A percentile compares a stretch with the other conserved stretches of the same genome.
These are phyloP conservation scores for Myxozyma sirexii DNA, from an alignment of 805 yeast species.

Conservation along the genomic window DNA sequence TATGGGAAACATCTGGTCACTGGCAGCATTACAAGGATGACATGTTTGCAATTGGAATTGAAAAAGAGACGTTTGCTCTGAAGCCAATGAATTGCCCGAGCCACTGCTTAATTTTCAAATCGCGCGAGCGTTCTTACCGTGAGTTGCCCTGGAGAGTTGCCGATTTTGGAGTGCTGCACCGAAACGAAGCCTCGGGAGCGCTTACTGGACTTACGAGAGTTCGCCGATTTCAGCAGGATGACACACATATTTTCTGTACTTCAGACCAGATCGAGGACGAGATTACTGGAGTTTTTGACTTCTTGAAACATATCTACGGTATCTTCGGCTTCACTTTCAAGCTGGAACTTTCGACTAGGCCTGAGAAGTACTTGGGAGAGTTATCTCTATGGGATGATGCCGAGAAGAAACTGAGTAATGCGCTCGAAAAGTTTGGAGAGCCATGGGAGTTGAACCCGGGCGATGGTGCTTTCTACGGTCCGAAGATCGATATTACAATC, in stretches of 20 bases:
- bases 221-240: conserved; percentile 95
- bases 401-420: conserved; percentile 63
- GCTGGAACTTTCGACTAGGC: conserved; percentile 82
- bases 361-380: conserved; percentile 76
- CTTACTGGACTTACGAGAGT: conserved; percentile 90
- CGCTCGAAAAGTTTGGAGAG: conserved; percentile 58
- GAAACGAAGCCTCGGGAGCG: conserved; percentile 95
- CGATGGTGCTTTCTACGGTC: conserved; percentile 84
- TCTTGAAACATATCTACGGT: conserved; percentile 74
- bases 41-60: conserved; percentile 96
- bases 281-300: conserved; percentile 67
- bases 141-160: conserved; percentile 85
- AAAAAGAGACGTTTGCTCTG: conserved; percentile 90
- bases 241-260: conserved; percentile 93
- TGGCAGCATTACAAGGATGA: conserved; percentile 98
- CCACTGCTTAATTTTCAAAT: conserved; percentile 80
- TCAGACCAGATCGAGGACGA: conserved; percentile 74
- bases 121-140: conserved; percentile 75
- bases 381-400: conserved; percentile 80
- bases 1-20: conserved; percentile 99
- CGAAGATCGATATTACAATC: conserved; percentile 77
- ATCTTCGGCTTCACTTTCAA: conserved; percentile 67
- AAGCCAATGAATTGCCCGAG: conserved; percentile 81
- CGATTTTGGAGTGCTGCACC: conserved; percentile 88
- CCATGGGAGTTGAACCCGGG: conserved; percentile 78